A percentile compares a stretch with the other conserved stretches of the same genome.
phyloP scores from a whole-genome alignment of 2,329 filamentous ascomycete genomes.

The Magnaporthiopsis poae region DNA sequence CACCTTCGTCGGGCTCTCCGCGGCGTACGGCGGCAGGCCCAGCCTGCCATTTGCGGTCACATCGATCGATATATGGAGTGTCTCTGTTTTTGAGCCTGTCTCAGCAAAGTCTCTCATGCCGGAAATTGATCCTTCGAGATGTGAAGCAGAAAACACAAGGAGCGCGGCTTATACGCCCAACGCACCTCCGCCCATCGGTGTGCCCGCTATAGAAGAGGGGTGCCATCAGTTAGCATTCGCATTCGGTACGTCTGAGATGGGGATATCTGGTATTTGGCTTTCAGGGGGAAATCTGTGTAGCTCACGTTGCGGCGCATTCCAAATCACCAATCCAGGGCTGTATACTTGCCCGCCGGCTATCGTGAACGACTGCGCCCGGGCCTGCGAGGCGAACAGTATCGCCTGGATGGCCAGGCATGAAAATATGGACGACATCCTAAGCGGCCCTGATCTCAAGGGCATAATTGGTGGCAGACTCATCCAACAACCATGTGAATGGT shows the following conservation, averaged over 20 bases:
- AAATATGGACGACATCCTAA: background rate
- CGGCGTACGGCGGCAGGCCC: constrained; percentile 43
- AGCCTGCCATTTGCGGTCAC: constrained; percentile 56
- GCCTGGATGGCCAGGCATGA: constrained; percentile 1
- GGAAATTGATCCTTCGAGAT: background rate
- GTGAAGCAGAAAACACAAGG: background rate
- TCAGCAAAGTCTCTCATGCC: background rate
- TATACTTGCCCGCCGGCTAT: constrained; percentile 57
- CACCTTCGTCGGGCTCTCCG: constrained; percentile 37
- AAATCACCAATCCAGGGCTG: constrained; percentile 57
- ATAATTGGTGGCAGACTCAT: background rate
- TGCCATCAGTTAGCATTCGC: background rate
- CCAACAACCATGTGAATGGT: background rate
- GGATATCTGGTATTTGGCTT: background rate
- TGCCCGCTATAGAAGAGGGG: constrained; percentile 31
- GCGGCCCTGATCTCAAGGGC: background rate
- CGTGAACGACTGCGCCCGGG: constrained; percentile 38
- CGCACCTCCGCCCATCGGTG: constrained; percentile 53
- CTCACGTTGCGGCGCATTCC: constrained; percentile 51
- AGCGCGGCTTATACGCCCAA: constrained; percentile 10
- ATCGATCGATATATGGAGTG: constrained; percentile 56
- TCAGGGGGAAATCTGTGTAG: background rate
- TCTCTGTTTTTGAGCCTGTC: constrained; percentile 24
- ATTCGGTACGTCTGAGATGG: background rate
- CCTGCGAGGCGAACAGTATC: constrained; percentile 15